phyloP scores from a whole-genome alignment of 179 eudicot genomes.

The Spergularia azorica region DNA sequence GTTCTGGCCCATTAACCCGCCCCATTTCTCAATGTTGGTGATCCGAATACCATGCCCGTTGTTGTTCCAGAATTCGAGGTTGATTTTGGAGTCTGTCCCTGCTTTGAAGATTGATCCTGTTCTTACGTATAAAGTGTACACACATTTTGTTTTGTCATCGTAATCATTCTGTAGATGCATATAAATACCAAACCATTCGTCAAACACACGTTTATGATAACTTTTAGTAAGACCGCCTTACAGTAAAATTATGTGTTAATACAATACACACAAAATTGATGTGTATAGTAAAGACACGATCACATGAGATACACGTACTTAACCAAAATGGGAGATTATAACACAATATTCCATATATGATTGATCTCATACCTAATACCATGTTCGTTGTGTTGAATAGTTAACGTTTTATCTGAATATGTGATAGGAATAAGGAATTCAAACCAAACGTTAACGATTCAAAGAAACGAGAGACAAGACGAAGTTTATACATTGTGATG shows the following conservation, averaged over 20 bases:
- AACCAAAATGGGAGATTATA: too few species aligned
- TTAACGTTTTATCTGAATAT: too few species aligned
- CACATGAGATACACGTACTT: too few species aligned
- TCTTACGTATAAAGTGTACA: slow-evolving; percentile 64
- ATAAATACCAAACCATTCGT: not conserved
- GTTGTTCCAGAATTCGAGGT: slow-evolving; percentile 46
- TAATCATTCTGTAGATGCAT: not conserved
- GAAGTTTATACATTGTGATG: not conserved
- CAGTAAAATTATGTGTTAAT: too few species aligned
- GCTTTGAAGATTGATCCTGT: slow-evolving; percentile 70
- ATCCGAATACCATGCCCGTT: slow-evolving; percentile 47
- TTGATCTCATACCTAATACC: too few species aligned
- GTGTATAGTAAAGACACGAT: too few species aligned
- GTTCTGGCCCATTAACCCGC: slow-evolving; percentile 69
- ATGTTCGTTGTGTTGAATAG: too few species aligned
- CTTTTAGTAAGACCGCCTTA: too few species aligned
- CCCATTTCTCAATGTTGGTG: slow-evolving; percentile 61
- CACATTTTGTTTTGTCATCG: slow-evolving; percentile 44
- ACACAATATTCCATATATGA: too few species aligned
- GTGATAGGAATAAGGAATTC: too few species aligned
- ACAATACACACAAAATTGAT: too few species aligned
- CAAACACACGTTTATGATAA: not conserved
- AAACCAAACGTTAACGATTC: too few species aligned
- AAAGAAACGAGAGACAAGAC: not conserved
- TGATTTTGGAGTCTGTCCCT: slow-evolving; percentile 75